phyloP scores from a whole-genome alignment of 306 rosid genomes.

The Lathyrus tuberosus region DNA sequence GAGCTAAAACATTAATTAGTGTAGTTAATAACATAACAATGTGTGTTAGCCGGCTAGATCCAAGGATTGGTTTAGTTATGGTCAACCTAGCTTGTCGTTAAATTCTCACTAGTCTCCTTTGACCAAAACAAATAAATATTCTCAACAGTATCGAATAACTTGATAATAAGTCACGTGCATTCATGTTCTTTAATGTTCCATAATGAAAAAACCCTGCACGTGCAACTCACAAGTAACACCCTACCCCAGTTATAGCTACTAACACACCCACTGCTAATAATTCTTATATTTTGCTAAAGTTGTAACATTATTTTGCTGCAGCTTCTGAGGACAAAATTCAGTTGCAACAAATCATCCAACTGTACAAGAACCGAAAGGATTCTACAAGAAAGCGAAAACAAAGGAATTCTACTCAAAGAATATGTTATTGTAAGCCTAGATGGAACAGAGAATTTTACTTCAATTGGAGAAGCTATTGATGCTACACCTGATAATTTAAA shows the following conservation, averaged over 20 bases:
- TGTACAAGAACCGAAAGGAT: slow-evolving; percentile 49
- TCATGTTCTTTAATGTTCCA: background rate
- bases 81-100: slow-evolving; percentile 5
- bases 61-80: background rate
- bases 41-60: background rate
- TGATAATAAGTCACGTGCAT: slow-evolving; percentile 2
- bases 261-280: background rate
- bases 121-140: too few relatives aligned
- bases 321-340: slow-evolving; percentile 46
- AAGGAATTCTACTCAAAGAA: slow-evolving; percentile 53
- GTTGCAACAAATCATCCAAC: slow-evolving; percentile 40
- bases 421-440: slow-evolving; percentile 51
- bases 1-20: background rate
- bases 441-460: slow-evolving; percentile 69
- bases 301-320: slow-evolving; percentile 38
- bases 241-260: too few relatives aligned
- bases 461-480: slow-evolving; percentile 65
- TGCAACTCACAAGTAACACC: slow-evolving; percentile 2
- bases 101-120: background rate
- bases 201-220: background rate
- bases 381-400: slow-evolving; percentile 42
- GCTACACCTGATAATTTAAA: slow-evolving; percentile 54
- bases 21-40: background rate
- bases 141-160: background rate
- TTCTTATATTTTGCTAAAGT: background rate